Base-by-base conservation (phyloP, 2,329 filamentous ascomycete species). In the Sporothrix schenckii region DNA sequence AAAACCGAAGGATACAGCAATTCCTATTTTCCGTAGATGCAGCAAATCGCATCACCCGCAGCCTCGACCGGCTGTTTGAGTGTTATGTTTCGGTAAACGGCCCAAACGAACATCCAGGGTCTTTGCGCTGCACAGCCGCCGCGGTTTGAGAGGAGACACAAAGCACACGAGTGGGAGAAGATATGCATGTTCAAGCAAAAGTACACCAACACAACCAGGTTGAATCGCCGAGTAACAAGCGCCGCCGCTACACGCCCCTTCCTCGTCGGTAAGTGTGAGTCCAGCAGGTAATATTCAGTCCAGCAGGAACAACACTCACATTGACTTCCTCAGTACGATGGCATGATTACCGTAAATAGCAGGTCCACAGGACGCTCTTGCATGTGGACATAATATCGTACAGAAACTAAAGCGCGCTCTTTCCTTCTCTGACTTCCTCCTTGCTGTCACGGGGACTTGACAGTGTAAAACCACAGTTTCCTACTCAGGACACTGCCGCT, bases 61-160 rank as follows among this genome's bases (percentile, higher is more conserved):
- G 66, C 13, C 34, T 68, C 66, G 14, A 13, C 53, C 53, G 66
- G 66, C 66, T 68, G 66, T 68, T 68, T 60, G 41, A 50, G 24
- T 34, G 52, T 58, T 50, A 50, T 56, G 66, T 68, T 68, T 68
- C 52, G 66, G 21, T 5, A 68, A 49, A 65, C 61, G 27, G 21
- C 9, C 44, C 61, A 65, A 65, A 65, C 61, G 34, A 10, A 34
- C 34, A 27, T 16, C 16, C 21, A 47, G 39, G 58, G 53, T 56
- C 66, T 27, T 56, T 68, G 66, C 53, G 39, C 24, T 44, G 66
- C 66, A 68, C 52, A 68, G 52, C 66, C 66, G 52, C 66, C 52
- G 24, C 27, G 44, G 60, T 24, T n/a, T 9, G 16, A 5, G 24
- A 39, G n/a, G 58, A 61, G 21, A 47, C 58, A 47, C 11, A 63